Evolutionary conservation across 768 basidiomycete species (phyloP).

Genomic region (Trametes punicea): DNA sequence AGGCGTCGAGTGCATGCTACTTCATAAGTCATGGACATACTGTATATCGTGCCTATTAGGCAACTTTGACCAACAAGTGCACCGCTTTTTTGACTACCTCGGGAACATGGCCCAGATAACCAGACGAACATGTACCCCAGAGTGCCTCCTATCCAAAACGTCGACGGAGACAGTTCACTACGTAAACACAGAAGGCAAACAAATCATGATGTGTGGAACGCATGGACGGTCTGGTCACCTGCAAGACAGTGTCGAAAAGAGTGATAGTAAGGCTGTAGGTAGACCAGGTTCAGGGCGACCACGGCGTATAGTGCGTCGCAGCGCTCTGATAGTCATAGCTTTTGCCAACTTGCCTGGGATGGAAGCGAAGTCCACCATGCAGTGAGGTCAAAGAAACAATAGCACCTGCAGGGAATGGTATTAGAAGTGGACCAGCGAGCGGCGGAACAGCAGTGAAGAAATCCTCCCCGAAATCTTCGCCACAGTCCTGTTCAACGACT

Average conservation of each 20-base stretch:
- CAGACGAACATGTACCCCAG: not conserved
- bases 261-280: not conserved
- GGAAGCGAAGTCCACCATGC: not conserved
- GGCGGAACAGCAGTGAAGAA: not conserved
- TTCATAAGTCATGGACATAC: no score
- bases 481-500: not conserved
- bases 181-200: not conserved
- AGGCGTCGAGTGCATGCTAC: no score
- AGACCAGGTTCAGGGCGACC: not conserved
- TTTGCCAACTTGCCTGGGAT: not conserved
- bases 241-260: not conserved
- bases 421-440: not conserved
- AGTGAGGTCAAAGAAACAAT: not conserved
- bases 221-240: not conserved
- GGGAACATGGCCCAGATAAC: not conserved
- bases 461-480: not conserved
- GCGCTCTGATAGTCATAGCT: not conserved
- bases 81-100: not conserved
- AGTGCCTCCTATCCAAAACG: not conserved
- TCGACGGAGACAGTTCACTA: not conserved
- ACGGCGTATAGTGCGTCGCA: not conserved
- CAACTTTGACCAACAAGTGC: not conserved
- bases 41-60: not conserved
- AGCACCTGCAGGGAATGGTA: not conserved
- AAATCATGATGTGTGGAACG: not conserved